Evolutionary conservation across 1,284 basidiomycete species (phyloP).

Genomic region (Apiotrichum veenhuisii): DNA sequence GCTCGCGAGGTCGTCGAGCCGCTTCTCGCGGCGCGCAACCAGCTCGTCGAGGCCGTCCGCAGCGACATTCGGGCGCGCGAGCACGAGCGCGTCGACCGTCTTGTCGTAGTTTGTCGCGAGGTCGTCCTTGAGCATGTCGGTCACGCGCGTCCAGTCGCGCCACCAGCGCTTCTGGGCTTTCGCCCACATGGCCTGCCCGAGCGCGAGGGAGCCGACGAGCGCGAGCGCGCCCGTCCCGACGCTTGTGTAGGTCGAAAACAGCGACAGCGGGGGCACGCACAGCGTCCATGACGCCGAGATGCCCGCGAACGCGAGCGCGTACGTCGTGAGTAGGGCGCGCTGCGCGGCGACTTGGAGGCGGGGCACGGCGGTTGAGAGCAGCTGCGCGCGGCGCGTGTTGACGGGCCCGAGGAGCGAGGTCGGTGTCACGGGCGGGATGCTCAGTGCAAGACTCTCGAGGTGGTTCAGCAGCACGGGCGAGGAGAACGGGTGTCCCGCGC

Average conservation of each 20-base stretch:
- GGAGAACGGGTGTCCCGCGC: slow-evolving; percentile 54
- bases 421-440: slow-evolving; percentile 55
- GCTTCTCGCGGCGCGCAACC: slow-evolving; percentile 46
- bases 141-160: slow-evolving; percentile 67
- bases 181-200: slow-evolving; percentile 69
- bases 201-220: slow-evolving; percentile 58
- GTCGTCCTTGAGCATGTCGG: slow-evolving; percentile 67
- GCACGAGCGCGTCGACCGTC: slow-evolving; percentile 38
- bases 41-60: slow-evolving; percentile 54
- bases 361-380: slow-evolving; percentile 59
- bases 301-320: slow-evolving; percentile 41
- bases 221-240: slow-evolving; percentile 61
- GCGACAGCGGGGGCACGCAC: slow-evolving; percentile 31
- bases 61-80: slow-evolving; percentile 36
- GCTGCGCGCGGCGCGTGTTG: slow-evolving; percentile 57
- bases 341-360: slow-evolving; percentile 66
- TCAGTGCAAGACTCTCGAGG: slow-evolving; percentile 56
- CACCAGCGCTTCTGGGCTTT: slow-evolving; percentile 66
- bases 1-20: slow-evolving; percentile 54
- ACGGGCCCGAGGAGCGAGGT: slow-evolving; percentile 59
- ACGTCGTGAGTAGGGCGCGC: slow-evolving; percentile 56
- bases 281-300: slow-evolving; percentile 49
- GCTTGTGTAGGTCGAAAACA: slow-evolving; percentile 52
- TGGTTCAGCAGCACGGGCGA: slow-evolving; percentile 67
- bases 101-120: slow-evolving; percentile 58